Conservation (phyloP, 2,329 filamentous ascomycete genomes). For the Bipolaris zeicola region DNA sequence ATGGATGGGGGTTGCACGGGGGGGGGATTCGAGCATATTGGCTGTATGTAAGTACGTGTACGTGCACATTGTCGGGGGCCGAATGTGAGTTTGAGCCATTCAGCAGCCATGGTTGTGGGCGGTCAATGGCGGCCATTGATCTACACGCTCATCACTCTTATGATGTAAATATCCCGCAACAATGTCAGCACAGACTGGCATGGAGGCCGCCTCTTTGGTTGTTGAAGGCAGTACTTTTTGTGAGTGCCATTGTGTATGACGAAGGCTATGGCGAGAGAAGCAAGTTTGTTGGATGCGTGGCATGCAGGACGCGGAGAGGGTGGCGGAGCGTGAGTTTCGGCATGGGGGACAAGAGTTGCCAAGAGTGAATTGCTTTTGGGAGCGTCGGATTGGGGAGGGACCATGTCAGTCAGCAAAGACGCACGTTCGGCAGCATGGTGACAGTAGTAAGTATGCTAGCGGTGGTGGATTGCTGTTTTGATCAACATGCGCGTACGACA, state of each 20-base stretch:
- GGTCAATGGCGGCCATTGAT: not conserved
- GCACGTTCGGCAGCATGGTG: not conserved
- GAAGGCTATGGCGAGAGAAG: conserved; percentile 3
- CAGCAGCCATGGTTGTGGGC: not conserved
- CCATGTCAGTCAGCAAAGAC: too few species aligned
- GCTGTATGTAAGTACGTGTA: not conserved
- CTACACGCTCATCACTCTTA: not conserved
- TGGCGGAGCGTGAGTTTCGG: not conserved
- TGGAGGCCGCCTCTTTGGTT: not conserved
- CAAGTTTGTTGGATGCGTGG: conserved; percentile 1
- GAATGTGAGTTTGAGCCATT: too few species aligned
- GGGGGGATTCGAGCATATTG: not conserved
- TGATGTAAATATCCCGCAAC: conserved; percentile 1
- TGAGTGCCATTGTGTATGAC: not conserved
- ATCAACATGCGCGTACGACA: not conserved
- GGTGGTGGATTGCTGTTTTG: not conserved
- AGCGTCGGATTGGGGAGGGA: not conserved
- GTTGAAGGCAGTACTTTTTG: conserved; percentile 11
- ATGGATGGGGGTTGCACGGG: not conserved
- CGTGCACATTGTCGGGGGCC: not conserved
- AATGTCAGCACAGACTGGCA: not conserved
- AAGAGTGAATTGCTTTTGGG: not conserved
- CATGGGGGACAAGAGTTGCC: not conserved
- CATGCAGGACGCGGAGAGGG: not conserved
- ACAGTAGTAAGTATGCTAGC: not conserved